phyloP scores from a whole-genome alignment of 371 early-diverging fungal species.

The Encephalitozoon cuniculi region DNA sequence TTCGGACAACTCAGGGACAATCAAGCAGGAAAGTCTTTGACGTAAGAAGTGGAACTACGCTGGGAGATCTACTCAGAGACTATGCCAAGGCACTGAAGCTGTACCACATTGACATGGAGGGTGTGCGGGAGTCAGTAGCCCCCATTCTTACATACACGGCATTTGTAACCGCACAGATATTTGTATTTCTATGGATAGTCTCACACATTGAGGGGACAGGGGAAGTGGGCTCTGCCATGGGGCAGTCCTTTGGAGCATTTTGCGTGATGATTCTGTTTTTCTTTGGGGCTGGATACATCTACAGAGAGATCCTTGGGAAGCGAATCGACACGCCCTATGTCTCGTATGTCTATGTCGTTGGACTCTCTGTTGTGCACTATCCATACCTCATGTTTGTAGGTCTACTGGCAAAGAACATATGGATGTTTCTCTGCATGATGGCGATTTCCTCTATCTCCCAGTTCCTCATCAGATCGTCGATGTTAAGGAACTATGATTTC shows the following conservation, averaged over 20 bases:
- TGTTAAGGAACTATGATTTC: not conserved
- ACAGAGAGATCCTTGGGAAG: not conserved
- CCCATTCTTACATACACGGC: not conserved
- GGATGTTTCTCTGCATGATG: not conserved
- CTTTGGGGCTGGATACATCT: conserved; percentile 2
- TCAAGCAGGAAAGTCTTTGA: not conserved
- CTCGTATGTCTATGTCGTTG: not conserved
- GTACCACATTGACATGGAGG: not conserved
- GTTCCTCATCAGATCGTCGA: not conserved
- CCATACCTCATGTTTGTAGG: conserved; percentile 1
- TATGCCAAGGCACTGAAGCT: not conserved
- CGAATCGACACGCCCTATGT: not conserved
- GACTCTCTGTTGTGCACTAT: not conserved
- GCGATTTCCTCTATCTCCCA: not conserved
- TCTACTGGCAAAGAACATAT: not conserved
- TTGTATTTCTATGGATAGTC: not conserved
- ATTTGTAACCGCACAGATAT: not conserved
- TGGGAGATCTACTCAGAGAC: not conserved
- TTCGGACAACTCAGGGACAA: not conserved
- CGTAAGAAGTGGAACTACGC: not conserved
- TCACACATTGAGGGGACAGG: not conserved
- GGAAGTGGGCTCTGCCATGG: not conserved
- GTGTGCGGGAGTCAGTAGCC: not conserved
- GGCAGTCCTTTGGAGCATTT: not conserved
- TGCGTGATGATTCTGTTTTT: not conserved